Evolutionary conservation across 2,329 filamentous ascomycete genomes (phyloP).

Genomic region (Neophaeococcomyces mojaviensis): DNA sequence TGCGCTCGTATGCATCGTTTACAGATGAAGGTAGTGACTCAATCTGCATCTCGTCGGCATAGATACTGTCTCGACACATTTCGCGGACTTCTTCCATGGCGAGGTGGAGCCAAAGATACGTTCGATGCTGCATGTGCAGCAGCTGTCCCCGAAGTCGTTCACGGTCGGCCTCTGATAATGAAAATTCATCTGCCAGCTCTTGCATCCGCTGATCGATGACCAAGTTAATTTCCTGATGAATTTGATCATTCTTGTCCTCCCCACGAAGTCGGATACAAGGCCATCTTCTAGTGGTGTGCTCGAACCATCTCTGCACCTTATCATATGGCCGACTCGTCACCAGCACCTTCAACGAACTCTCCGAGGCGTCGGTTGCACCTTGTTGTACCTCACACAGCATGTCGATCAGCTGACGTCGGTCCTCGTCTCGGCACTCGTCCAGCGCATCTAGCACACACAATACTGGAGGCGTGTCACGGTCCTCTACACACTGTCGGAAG

Average conservation of each 20-base stretch:
- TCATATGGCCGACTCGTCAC: slow-evolving; percentile 26
- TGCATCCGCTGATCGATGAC: slow-evolving; percentile 18
- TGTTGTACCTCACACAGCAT: slow-evolving; percentile 8
- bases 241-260: slow-evolving; percentile 16
- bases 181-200: not conserved
- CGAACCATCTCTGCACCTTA: slow-evolving; percentile 19
- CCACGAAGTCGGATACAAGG: slow-evolving; percentile 15
- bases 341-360: slow-evolving; percentile 21
- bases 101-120: slow-evolving; percentile 26
- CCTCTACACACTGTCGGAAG: slow-evolving; percentile 9
- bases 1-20: slow-evolving; percentile 25
- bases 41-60: slow-evolving; percentile 13
- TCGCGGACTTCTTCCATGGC: slow-evolving; percentile 18
- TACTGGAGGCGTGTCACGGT: slow-evolving; percentile 3
- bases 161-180: not conserved
- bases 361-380: no score
- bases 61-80: slow-evolving; percentile 10
- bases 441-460: slow-evolving; percentile 25
- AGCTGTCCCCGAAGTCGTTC: slow-evolving; percentile 7
- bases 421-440: slow-evolving; percentile 21
- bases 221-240: slow-evolving; percentile 20
- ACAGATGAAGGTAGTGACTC: slow-evolving; percentile 19
- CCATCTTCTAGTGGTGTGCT: slow-evolving; percentile 1
- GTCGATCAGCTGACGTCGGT: slow-evolving; percentile 11
- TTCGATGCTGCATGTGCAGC: slow-evolving; percentile 19